Evolutionary conservation across 148 eudicot species (phyloP), one percentile per base, ranked within the genome.

Genomic region (Camellia lanceoleosa): DNA sequence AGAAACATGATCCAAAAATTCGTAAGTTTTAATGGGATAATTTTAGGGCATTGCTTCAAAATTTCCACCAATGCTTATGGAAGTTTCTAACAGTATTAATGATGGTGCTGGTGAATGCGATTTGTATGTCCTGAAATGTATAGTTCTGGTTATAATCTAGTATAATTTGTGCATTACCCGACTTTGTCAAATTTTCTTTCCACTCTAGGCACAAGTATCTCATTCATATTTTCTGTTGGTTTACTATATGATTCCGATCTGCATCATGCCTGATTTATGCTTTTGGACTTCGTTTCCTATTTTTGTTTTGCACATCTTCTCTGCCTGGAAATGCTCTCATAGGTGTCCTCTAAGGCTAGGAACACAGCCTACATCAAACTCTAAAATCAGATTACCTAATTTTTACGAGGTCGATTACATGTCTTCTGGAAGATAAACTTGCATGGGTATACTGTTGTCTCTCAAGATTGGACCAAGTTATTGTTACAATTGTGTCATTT

Each of bases 351-450:
- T 51, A 56, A 56, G 14, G 60, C 15, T 12, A 56, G 60, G 60
- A 56, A 56, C 60, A 56, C 60, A 56, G 15, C 60, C 3, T 12
- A 8, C 12, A 12, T 56, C 14, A 56, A 56, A 12, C 15, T 8
- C 5, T 13, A 71, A 49, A n/a, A 49, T 46, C 55, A 10, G 15
- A 19, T 56, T 47, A 38, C 15, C 16, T 47, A 4, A n/a, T 38
- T 49, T 71, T 47, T 30, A 47, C 6, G 30, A 18, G 5, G 73
- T n/a, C 38, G 2, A 42, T 44, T 71, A 41, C 56, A 19, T 49
- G 11, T n/a, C 74, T 49, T 71, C 41, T 71, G 74, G 74, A 54
- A 20, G 58, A 15, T 44, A 44, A 69, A 49, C 7, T 71, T 71
- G 41, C 12, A n/a, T 69, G 72, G 52, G 44, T 68, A 13, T 16